Evolutionary conservation across 805 yeast genomes (phyloP).

Genomic region (Ogataea trehalophila): DNA sequence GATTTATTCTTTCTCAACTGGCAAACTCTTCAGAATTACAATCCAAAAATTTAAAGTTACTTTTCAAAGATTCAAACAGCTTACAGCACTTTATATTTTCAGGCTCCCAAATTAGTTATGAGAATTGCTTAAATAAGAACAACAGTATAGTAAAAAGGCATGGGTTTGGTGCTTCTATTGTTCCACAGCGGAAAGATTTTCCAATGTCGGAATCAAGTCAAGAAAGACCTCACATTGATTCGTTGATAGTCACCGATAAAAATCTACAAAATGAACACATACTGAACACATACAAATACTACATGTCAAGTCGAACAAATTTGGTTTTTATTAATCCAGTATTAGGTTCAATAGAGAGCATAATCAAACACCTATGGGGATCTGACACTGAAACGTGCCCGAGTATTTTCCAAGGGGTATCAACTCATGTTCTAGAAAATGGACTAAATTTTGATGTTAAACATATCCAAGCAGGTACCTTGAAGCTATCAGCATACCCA

Average conservation of each 20-base stretch:
- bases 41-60: conserved; percentile 3
- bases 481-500: conserved; percentile 18
- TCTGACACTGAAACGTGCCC: conserved; percentile 9
- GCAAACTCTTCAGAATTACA: conserved; percentile 3
- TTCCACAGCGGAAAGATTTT: conserved; percentile 2
- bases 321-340: conserved; percentile 23
- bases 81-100: conserved; percentile 5
- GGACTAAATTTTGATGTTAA: conserved; percentile 19
- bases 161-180: conserved; percentile 4
- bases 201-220: not conserved
- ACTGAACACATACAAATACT: conserved; percentile 5
- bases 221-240: conserved; percentile 4
- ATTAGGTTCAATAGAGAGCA: conserved; percentile 14
- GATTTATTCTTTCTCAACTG: conserved; percentile 19
- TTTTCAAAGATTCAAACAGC: conserved; percentile 6
- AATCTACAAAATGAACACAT: conserved; percentile 1
- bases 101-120: conserved; percentile 11
- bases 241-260: conserved; percentile 9
- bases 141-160: conserved; percentile 6
- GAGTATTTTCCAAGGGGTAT: conserved; percentile 17
- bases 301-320: conserved; percentile 16
- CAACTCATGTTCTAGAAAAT: conserved; percentile 16
- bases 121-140: conserved; percentile 8
- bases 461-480: conserved; percentile 20
- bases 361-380: conserved; percentile 5